Evolutionary conservation across 768 basidiomycete genomes (phyloP).

Genomic region (Rubroboletus satanas): DNA sequence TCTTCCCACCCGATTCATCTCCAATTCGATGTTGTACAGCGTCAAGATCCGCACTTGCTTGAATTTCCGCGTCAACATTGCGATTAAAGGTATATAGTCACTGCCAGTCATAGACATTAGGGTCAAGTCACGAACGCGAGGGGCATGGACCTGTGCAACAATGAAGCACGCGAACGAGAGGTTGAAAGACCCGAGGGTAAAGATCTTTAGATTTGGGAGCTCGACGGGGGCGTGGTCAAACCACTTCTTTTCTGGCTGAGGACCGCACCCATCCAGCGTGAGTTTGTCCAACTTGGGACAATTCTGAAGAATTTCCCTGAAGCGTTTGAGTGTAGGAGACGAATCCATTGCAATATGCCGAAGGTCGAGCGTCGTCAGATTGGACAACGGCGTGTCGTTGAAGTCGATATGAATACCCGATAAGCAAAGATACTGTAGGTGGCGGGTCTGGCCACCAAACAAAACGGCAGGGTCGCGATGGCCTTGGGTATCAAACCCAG

Average conservation of each 20-base stretch:
- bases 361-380: slow-evolving; percentile 64
- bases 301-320: slow-evolving; percentile 48
- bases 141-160: slow-evolving; percentile 49
- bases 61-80: slow-evolving; percentile 44
- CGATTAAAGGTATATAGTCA: slow-evolving; percentile 50
- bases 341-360: slow-evolving; percentile 54
- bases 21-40: slow-evolving; percentile 43
- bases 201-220: slow-evolving; percentile 46
- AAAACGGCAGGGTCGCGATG: slow-evolving; percentile 41
- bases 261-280: slow-evolving; percentile 61
- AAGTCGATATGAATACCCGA: slow-evolving; percentile 65
- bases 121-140: slow-evolving; percentile 54
- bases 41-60: slow-evolving; percentile 54
- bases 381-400: slow-evolving; percentile 41
- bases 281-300: slow-evolving; percentile 54
- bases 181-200: slow-evolving; percentile 57
- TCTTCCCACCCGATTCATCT: slow-evolving; percentile 22
- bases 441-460: slow-evolving; percentile 44
- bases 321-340: slow-evolving; percentile 46
- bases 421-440: slow-evolving; percentile 49
- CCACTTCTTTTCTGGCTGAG: slow-evolving; percentile 32
- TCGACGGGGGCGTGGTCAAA: slow-evolving; percentile 37
- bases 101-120: slow-evolving; percentile 50
- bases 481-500: slow-evolving; percentile 36
- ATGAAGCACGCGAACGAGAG: slow-evolving; percentile 45